Evolutionary conservation across 495 filamentous ascomycete species (phyloP).

Genomic region (Pseudotulostoma volvatum): DNA sequence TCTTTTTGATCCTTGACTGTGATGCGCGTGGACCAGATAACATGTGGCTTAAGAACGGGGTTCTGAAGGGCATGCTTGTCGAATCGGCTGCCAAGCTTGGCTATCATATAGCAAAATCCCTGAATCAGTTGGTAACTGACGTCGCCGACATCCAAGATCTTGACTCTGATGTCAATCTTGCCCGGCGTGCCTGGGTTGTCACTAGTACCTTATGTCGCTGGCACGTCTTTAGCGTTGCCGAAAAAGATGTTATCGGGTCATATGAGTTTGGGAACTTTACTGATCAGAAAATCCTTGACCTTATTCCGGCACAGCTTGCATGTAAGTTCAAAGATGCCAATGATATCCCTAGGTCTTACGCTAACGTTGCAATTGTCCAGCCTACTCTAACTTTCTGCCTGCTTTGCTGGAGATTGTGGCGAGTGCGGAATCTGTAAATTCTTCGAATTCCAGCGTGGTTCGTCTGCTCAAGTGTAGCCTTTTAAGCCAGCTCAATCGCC

Average conservation of each 20-base stretch:
- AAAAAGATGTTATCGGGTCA: slow-evolving; percentile 40
- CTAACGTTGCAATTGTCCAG: background rate
- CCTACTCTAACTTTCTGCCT: slow-evolving; percentile 15
- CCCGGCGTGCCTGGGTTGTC: slow-evolving; percentile 57
- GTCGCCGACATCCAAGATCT: slow-evolving; percentile 30
- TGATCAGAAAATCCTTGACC: slow-evolving; percentile 48
- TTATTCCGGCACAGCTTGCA: slow-evolving; percentile 44
- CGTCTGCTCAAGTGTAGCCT: background rate
- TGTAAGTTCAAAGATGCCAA: slow-evolving; percentile 36
- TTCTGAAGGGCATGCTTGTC: slow-evolving; percentile 27
- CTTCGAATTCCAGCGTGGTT: background rate
- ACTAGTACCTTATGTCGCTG: slow-evolving; percentile 59
- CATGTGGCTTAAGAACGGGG: slow-evolving; percentile 25
- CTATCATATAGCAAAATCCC: slow-evolving; percentile 25
- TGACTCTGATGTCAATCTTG: slow-evolving; percentile 56
- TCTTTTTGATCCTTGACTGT: slow-evolving; percentile 31
- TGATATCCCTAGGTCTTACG: background rate
- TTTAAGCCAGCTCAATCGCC: background rate
- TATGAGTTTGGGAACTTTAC: slow-evolving; percentile 36
- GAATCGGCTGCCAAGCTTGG: slow-evolving; percentile 26
- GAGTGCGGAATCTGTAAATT: slow-evolving; percentile 3
- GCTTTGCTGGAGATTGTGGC: slow-evolving; percentile 24
- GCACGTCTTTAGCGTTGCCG: slow-evolving; percentile 53
- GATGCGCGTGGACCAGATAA: slow-evolving; percentile 31
- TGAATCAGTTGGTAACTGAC: slow-evolving; percentile 23